Evolutionary conservation across 2,329 filamentous ascomycete species (phyloP).

Genomic region (Basipetospora chlamydospora): DNA sequence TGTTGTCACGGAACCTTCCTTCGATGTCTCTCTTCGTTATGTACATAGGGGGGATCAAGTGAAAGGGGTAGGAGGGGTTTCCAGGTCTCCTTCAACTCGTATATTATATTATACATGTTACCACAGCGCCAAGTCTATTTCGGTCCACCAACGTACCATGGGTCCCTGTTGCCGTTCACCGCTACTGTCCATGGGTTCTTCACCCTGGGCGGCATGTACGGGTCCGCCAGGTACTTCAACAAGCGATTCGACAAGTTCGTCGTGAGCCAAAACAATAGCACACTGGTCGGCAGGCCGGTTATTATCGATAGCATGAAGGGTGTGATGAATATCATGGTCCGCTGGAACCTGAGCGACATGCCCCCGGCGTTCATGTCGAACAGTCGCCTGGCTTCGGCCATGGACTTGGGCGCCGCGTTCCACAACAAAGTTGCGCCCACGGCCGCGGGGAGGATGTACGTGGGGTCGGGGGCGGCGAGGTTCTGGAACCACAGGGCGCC

Average conservation of each 20-base stretch:
- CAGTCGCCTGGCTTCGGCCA: constrained; percentile 14
- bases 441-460: constrained; percentile 26
- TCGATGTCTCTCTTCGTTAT: constrained; percentile 9
- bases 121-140: constrained; percentile 3
- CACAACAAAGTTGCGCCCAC: constrained; percentile 12
- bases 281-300: constrained; percentile 21
- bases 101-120: background rate
- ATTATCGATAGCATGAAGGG: constrained; percentile 20
- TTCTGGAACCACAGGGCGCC: constrained; percentile 43
- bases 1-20: constrained; percentile 8
- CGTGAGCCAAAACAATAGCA: constrained; percentile 22
- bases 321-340: constrained; percentile 16
- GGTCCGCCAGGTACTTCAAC: background rate
- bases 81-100: background rate
- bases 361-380: constrained; percentile 9
- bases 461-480: constrained; percentile 36
- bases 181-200: constrained; percentile 3
- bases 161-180: background rate
- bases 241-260: background rate
- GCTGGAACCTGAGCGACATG: constrained; percentile 12
- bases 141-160: constrained; percentile 1
- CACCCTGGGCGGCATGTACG: constrained; percentile 6
- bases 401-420: constrained; percentile 15
- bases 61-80: background rate
- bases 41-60: constrained; percentile 1